Evolutionary conservation across 768 basidiomycete genomes (phyloP), one percentile per base, ranked within the genome.

Genomic region (Naganishia kalamii): DNA sequence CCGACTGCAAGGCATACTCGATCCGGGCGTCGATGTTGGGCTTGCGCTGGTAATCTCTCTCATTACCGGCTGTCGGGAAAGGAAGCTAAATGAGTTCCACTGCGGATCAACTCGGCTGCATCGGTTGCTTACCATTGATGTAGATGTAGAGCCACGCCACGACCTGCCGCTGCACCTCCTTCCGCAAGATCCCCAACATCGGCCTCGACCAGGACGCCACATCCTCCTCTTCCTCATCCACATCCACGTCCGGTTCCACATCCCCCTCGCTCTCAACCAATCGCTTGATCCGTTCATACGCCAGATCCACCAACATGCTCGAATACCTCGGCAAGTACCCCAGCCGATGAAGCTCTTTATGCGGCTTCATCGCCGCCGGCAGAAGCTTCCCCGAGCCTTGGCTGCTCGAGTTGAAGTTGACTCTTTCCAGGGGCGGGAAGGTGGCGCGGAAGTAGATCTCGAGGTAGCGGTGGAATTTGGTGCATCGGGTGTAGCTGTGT

Each of bases 1-100:
- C 90, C 76, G 92, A 93, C 77, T 90, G 89, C 71, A 97, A 85
- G 69, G 94, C 89, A 70, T 91, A 93, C 70, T 97, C 93, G 72
- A 97, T 94, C 79, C 85, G 88, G 83, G 37, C 82, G 75, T 72
- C 86, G 81, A 33, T 88, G 85, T 77, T 92, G 86, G 65, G 88
- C 85, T 68, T 85, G 40, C 69, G 70, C 40, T 69, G 65, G 59
- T 71, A 66, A 48, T 70, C 65, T 65, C 68, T 41, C 48, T 69
- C 63, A 48, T 69, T 65, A 85, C 90, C 69, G 68, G 50, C 21
- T 57, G 61, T 40, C 44, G 46, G 49, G n/a, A 60, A 27, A 65
- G 4, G 37, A 23, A 32, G 62, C 52, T 35, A 19, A 1, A n/a
- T 37, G 3, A 37, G 33, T 3, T 60, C 15, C n/a, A 17, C 19